phyloP scores from a whole-genome alignment of 495 filamentous ascomycete genomes.

The Neurospora terricola region DNA sequence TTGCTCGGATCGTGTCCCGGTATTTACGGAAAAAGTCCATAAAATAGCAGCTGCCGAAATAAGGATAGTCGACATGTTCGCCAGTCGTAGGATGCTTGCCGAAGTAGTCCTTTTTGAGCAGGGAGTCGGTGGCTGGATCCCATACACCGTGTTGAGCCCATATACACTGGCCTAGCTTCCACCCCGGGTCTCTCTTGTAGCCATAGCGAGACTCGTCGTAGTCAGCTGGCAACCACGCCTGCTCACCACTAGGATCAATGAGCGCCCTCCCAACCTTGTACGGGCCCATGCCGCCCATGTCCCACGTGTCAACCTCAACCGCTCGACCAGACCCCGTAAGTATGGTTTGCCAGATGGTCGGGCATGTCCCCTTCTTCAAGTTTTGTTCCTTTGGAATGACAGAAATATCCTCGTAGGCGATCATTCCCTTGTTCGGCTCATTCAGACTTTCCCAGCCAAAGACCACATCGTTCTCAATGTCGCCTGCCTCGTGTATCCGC shows the following conservation, averaged over 20 bases:
- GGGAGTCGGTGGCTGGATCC: slow-evolving; percentile 69
- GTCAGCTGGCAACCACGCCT: slow-evolving; percentile 68
- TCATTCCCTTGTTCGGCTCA: slow-evolving; percentile 83
- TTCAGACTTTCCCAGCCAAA: slow-evolving; percentile 96
- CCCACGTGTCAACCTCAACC: slow-evolving; percentile 83
- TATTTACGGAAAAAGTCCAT: slow-evolving; percentile 76
- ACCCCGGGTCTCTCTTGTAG: slow-evolving; percentile 76
- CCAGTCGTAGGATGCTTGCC: slow-evolving; percentile 60
- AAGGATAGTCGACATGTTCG: slow-evolving; percentile 62
- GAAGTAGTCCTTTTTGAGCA: slow-evolving; percentile 85
- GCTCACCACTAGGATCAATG: slow-evolving; percentile 79
- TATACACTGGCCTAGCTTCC: slow-evolving; percentile 86
- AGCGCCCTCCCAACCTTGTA: slow-evolving; percentile 75
- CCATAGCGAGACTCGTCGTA: slow-evolving; percentile 84
- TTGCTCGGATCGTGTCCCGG: slow-evolving; percentile 56
- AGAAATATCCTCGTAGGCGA: slow-evolving; percentile 77
- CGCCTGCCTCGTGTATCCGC: slow-evolving; percentile 82
- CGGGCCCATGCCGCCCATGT: slow-evolving; percentile 85
- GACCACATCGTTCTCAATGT: slow-evolving; percentile 75
- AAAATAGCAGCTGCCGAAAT: slow-evolving; percentile 84
- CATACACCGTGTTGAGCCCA: slow-evolving; percentile 98
- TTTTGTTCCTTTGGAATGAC: slow-evolving; percentile 80
- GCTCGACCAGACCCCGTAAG: slow-evolving; percentile 81
- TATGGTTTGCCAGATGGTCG: slow-evolving; percentile 91
- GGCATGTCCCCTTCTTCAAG: slow-evolving; percentile 84